phyloP scores from a whole-genome alignment of 768 basidiomycete genomes.

The Lactifluus echinatus region DNA sequence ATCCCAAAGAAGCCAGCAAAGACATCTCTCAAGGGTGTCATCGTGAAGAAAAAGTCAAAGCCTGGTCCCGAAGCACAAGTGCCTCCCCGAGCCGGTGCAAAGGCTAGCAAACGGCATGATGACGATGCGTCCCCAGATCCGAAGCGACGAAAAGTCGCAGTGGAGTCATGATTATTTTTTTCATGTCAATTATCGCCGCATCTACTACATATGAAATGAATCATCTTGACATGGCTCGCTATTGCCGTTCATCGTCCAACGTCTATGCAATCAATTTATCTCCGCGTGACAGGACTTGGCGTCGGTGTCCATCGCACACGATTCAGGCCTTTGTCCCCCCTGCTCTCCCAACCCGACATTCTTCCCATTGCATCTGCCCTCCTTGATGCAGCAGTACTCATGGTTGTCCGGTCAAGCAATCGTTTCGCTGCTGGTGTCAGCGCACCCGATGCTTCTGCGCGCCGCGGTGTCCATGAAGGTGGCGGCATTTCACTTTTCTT shows the following conservation, averaged over 20 bases:
- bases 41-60: constrained; percentile 71
- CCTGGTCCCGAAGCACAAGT: constrained; percentile 16
- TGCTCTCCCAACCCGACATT: constrained; percentile 47
- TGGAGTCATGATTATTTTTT: constrained; percentile 6
- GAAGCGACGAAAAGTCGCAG: constrained; percentile 51
- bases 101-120: constrained; percentile 3
- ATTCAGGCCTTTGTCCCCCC: constrained; percentile 54
- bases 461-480: constrained; percentile 70
- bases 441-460: constrained; percentile 60
- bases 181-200: constrained; percentile 9
- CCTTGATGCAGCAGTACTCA: constrained; percentile 52
- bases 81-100: constrained; percentile 20
- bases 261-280: constrained; percentile 8
- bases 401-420: constrained; percentile 63
- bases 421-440: constrained; percentile 82
- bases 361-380: constrained; percentile 63
- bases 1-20: constrained; percentile 54
- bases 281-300: constrained; percentile 35
- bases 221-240: neutral
- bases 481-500: constrained; percentile 65
- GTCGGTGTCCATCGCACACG: constrained; percentile 76
- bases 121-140: constrained; percentile 21
- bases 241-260: neutral
- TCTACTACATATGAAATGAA: constrained; percentile 5
- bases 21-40: constrained; percentile 64